Evolutionary conservation across 1,139 yeast species (phyloP), one percentile per base, ranked within the genome.

Genomic region (Wickerhamiella pararugosa): DNA sequence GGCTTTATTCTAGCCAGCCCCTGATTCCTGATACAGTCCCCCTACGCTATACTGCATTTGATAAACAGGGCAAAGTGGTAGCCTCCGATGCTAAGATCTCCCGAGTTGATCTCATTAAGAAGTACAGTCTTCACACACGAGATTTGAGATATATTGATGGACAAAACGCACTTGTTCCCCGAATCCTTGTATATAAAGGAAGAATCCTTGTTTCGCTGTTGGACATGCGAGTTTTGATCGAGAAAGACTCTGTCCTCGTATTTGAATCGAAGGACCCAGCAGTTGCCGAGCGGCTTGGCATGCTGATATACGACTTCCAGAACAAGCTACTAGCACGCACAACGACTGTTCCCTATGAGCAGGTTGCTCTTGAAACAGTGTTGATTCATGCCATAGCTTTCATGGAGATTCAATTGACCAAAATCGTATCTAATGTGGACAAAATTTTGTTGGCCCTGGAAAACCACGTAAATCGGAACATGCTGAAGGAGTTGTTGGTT

Each of bases 71-170:
- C 1, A 69, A 73, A 43, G 80, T 81, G 34, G 64, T 73, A 0
- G 76, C 76, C 4, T 81, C 83, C 5, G 76, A 90, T 0, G 73
- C 80, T 44, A 76, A 73, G 52, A 74, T 74, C 50, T 81, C 84
- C 42, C 79, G 81, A 56, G 74, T 76, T 67, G 70, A 73, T 49
- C 76, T 90, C 47, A 63, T 90, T 26, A 69, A 73, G 44, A 78
- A 80, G 43, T 79, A 82, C 56, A 77, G 78, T 34, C 62, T 84
- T 33, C 75, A 76, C 44, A 93, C 94, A 1, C 66, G 95, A 52
- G 94, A 84, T 57, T 63, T 84, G 43, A 62, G 94, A 10, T 83
- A 81, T 53, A 78, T 90, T 40, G 97, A 87, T 59, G 78, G 92
- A 10, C 48, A 50, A 15, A 79, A 93, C 0, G 72, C 81, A 10